Base-by-base conservation (phyloP, 495 filamentous ascomycete species). In the Talaromyces thailandensis region DNA sequence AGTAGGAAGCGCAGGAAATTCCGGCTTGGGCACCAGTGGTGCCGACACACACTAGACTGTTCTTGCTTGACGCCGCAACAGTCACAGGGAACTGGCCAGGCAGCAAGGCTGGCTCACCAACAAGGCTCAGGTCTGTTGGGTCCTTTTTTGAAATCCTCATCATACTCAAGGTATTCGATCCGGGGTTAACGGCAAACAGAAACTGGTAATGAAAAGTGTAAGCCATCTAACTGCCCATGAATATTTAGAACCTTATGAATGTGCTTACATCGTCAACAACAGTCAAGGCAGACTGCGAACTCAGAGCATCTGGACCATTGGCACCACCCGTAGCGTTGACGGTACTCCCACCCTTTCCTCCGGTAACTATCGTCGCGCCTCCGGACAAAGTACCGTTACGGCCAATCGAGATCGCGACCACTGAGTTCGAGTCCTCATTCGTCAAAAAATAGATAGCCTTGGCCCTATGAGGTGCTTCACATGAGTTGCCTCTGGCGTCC, bases 111-210 rank as follows among this genome's bases (percentile, higher is more conserved):
- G 79, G 79, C 6, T 67, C 25, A 35, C 80, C 81, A 28, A 82
- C 60, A n/a, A 74, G 55, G 0, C 69, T 71, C 37, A 84, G 66
- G 8, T 74, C 62, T 25, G 75, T 78, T 4, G 84, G 77, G 65
- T 86, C 68, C 5, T 63, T 16, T 0, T 68, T 58, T 23, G 67
- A 67, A 69, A 87, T 86, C 55, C 69, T 62, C 50, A 87, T 71
- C 78, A 85, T 79, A 62, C 74, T 77, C 2, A 84, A 45, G 2
- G 81, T 80, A 67, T 86, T 82, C 40, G 80, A 85, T 32, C 83
- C 83, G n/a, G 84, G 71, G 68, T 86, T 86, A 40, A 86, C 82
- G 24, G 80, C 82, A 59, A 86, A 83, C 31, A 86, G 60, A 60
- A 61, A 58, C 70, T 66, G 29, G 21, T 6, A 21, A 56, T 31